Base-by-base conservation (phyloP, 352 stramenopile species). In the Thalassiosira ordinaria region DNA sequence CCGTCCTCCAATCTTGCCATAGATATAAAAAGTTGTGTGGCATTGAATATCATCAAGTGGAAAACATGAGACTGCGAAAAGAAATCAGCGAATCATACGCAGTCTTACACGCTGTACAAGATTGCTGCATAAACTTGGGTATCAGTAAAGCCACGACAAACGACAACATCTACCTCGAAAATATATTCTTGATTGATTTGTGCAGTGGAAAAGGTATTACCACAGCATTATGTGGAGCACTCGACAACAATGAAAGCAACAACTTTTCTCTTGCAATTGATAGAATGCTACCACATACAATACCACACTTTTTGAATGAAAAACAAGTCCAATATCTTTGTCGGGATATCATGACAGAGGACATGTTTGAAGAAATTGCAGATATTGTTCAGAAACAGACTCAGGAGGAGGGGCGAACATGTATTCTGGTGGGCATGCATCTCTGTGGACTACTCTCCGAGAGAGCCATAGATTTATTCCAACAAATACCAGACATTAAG, bases 151-250 rank as follows among this genome's bases (percentile, higher is more conserved):
- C 18, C 6, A 52, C 29, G 20, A 14, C 24, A 39, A 56, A 20
- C 9, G 35, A 64, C 24, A 8, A 57, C 39, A 60, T 61, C 13
- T 7, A 61, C 29, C 18, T 74, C 7, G 41, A 67, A 44, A 63
- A 79, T 63, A 33, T 68, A 27, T 79, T 79, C 31, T 37, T 79
- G 26, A 79, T 73, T 39, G 71, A 79, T 59, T 71, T 79, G 20
- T 79, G 71, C 66, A 68, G 51, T 22, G 71, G 71, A 5, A 79
- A 72, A 41, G 61, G 71, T n/a, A 57, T 79, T 1, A 79, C 71
- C n/a, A 71, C 52, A 7, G 71, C 53, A 26, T 46, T 79, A 46
- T 61, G 71, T 46, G 71, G 60, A 37, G 71, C 62, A 31, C 57
- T 76, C 14, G 18, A 68, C 47, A 33, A 33, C 7, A 56, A 52